phyloP scores from a whole-genome alignment of 1,284 basidiomycete species.

The Apiotrichum domesticum region DNA sequence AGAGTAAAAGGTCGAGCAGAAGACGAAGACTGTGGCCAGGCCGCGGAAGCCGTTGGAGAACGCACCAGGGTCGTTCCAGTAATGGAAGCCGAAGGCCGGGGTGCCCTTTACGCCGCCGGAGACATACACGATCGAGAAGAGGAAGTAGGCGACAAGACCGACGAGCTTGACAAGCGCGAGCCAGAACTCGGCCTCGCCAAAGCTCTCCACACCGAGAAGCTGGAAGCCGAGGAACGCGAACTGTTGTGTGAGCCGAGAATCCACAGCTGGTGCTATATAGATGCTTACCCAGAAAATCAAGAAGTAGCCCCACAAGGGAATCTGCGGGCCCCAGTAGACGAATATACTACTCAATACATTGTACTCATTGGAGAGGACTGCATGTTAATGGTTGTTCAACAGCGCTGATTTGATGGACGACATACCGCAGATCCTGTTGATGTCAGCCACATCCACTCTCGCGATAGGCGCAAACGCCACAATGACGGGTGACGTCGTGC shows the following conservation, averaged over 20 bases:
- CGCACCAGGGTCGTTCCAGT: slow-evolving; percentile 49
- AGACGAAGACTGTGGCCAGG: slow-evolving; percentile 17
- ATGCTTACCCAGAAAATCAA: slow-evolving; percentile 22
- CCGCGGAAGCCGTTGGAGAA: slow-evolving; percentile 39
- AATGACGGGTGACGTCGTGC: no score
- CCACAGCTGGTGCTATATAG: no score
- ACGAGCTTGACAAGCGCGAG: slow-evolving; percentile 22
- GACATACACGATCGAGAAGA: slow-evolving; percentile 58
- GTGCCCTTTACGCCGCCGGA: slow-evolving; percentile 50
- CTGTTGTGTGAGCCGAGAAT: neutral
- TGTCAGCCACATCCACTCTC: no score
- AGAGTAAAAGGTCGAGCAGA: slow-evolving; percentile 20
- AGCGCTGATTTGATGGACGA: neutral
- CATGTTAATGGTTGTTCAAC: neutral
- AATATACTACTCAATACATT: slow-evolving; percentile 20
- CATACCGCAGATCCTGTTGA: neutral
- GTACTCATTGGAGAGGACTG: slow-evolving; percentile 31
- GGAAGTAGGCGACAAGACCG: slow-evolving; percentile 43
- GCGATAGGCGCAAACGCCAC: no score
- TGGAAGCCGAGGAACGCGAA: slow-evolving; percentile 29
- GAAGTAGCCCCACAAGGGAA: slow-evolving; percentile 23
- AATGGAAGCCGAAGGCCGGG: slow-evolving; percentile 45
- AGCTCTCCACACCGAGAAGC: slow-evolving; percentile 25
- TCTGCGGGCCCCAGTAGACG: slow-evolving; percentile 12
- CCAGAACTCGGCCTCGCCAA: slow-evolving; percentile 25